Percentiles rank a stretch among this genome's conserved stretches.
These are phyloP conservation scores for Apiotrichum laibachii DNA, from an alignment of 1,284 basidiomycete genomes.

Conservation along the genomic window DNA sequence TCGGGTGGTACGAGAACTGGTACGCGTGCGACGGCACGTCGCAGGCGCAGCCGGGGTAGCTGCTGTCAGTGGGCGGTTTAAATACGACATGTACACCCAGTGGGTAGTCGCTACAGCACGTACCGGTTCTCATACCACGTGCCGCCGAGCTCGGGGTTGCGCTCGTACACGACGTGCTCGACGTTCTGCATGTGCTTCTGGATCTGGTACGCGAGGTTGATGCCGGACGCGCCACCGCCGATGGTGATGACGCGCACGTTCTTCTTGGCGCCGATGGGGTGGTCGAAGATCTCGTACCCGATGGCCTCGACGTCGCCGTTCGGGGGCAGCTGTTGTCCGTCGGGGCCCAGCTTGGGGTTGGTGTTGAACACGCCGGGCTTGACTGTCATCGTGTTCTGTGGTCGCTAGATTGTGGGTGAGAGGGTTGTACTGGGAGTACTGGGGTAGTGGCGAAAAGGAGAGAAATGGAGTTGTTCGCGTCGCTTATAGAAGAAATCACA, in stretches of 20 bases:
- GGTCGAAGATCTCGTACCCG: conserved; percentile 12
- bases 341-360: background rate
- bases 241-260: conserved; percentile 12
- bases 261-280: conserved; percentile 11
- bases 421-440: too few relatives aligned
- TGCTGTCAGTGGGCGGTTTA: conserved; percentile 14
- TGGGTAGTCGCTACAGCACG: background rate
- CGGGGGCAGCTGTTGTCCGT: conserved; percentile 3
- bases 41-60: conserved; percentile 35
- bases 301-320: conserved; percentile 18
- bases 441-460: too few relatives aligned
- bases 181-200: conserved; percentile 13
- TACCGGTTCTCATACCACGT: conserved; percentile 19
- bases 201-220: conserved; percentile 18
- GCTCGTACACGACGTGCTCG: conserved; percentile 15
- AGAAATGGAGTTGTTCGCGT: too few relatives aligned
- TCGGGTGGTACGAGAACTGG: conserved; percentile 28
- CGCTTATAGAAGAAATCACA: too few relatives aligned
- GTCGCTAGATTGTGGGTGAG: too few relatives aligned
- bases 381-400: background rate
- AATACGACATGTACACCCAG: too few relatives aligned
- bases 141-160: conserved; percentile 13
- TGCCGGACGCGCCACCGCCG: conserved; percentile 17
- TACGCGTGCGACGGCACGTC: conserved; percentile 38
- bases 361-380: background rate